Evolutionary conservation across 1,139 yeast species (phyloP).

Genomic region (Ogataea hybrid): DNA sequence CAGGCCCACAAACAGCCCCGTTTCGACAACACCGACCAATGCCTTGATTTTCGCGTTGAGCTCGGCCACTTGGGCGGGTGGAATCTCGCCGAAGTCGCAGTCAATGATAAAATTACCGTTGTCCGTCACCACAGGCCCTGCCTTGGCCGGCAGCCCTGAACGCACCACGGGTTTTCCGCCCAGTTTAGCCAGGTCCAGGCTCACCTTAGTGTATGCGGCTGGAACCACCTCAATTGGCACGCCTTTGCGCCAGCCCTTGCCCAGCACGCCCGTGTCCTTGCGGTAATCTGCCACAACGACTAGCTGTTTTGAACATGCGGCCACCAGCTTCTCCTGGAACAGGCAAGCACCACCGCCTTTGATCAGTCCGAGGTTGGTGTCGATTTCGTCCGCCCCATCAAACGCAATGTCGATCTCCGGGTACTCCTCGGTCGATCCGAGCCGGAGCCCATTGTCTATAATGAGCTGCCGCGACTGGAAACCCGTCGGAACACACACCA

Average conservation of each 20-base stretch:
- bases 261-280: conserved; percentile 70
- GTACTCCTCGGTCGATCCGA: conserved; percentile 82
- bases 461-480: conserved; percentile 91
- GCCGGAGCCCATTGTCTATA: conserved; percentile 70
- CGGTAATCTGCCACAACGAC: conserved; percentile 92
- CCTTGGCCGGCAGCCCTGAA: conserved; percentile 88
- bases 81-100: conserved; percentile 84
- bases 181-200: conserved; percentile 54
- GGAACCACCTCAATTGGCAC: conserved; percentile 97
- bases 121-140: conserved; percentile 98
- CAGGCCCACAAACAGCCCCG: conserved; percentile 80
- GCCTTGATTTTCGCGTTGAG: conserved; percentile 67
- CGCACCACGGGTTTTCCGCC: conserved; percentile 77
- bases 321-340: conserved; percentile 94
- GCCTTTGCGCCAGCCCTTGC: conserved; percentile 84
- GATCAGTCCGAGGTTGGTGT: conserved; percentile 72
- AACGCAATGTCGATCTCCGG: conserved; percentile 85
- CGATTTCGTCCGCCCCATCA: conserved; percentile 99
- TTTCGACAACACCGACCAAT: conserved; percentile 94
- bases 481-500: conserved; percentile 91
- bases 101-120: conserved; percentile 92
- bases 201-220: conserved; percentile 76
- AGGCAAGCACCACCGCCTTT: conserved; percentile 99
- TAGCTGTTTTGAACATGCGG: conserved; percentile 72
- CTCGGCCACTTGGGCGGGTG: conserved; percentile 49